A percentile compares a stretch with the other conserved stretches of the same genome.
These are phyloP conservation scores for Fistulina hepatica DNA, from an alignment of 1,284 basidiomycete genomes.

Conservation along the genomic window DNA sequence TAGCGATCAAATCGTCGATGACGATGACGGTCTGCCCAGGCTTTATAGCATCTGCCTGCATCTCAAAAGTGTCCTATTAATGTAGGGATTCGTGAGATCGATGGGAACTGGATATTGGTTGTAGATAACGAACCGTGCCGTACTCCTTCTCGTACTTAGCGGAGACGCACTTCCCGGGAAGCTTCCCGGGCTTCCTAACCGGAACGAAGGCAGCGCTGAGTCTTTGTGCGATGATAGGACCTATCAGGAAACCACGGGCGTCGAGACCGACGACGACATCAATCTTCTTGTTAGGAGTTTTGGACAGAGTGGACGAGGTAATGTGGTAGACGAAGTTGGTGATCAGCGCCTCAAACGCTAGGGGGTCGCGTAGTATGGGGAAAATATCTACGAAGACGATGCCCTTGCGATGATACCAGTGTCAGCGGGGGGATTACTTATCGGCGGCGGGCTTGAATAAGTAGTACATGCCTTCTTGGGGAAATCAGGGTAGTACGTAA, in stretches of 20 bases:
- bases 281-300: constrained; percentile 57
- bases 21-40: constrained; percentile 81
- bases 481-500: constrained; percentile 70
- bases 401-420: constrained; percentile 35
- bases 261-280: constrained; percentile 95
- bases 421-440: neutral
- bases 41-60: constrained; percentile 82
- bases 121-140: constrained; percentile 43
- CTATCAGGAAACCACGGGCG: constrained; percentile 92
- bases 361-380: constrained; percentile 75
- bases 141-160: constrained; percentile 93
- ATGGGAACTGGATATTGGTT: neutral
- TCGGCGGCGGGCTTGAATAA: neutral
- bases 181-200: constrained; percentile 89
- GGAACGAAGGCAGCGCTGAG: constrained; percentile 95
- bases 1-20: constrained; percentile 95
- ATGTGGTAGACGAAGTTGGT: constrained; percentile 86
- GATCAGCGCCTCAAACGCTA: constrained; percentile 83
- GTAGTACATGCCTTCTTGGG: constrained; percentile 65
- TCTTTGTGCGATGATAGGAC: constrained; percentile 84
- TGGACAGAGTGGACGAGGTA: constrained; percentile 63
- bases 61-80: constrained; percentile 81
- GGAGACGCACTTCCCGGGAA: constrained; percentile 77
- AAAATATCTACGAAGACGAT: constrained; percentile 85
- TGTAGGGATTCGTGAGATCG: constrained; percentile 1